Evolutionary conservation across 2,329 filamentous ascomycete genomes (phyloP).

Genomic region (Colletotrichum tanaceti): DNA sequence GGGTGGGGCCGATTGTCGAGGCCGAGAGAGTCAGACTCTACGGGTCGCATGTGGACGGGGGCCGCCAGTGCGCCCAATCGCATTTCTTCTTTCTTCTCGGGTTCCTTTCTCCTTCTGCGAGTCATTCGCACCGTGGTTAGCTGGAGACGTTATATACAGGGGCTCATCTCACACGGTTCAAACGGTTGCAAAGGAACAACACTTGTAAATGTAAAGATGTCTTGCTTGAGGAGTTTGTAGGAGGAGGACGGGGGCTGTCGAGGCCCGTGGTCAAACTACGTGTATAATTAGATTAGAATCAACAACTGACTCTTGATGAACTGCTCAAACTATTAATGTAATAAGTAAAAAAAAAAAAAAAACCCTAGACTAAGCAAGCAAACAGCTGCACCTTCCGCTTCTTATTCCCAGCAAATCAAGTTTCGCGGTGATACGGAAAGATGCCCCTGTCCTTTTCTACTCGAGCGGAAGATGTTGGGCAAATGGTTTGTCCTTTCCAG

Average conservation of each 20-base stretch:
- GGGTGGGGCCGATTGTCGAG: conserved; percentile 10
- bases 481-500: too few relatives aligned
- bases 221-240: not conserved
- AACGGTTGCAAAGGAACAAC: not conserved
- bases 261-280: not conserved
- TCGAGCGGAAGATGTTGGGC: too few relatives aligned
- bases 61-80: too few relatives aligned
- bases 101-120: not conserved
- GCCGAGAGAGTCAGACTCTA: conserved; percentile 2
- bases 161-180: too few relatives aligned
- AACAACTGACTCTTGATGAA: too few relatives aligned
- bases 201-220: not conserved
- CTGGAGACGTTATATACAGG: too few relatives aligned
- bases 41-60: too few relatives aligned
- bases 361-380: not conserved
- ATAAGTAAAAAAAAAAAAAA: too few relatives aligned
- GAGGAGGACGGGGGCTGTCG: too few relatives aligned
- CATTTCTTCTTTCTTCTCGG: too few relatives aligned
- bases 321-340: not conserved
- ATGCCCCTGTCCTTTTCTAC: not conserved
- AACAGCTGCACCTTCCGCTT: not conserved
- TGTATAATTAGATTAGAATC: too few relatives aligned
- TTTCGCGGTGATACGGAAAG: not conserved
- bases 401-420: not conserved
- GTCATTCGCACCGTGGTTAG: not conserved